These are phyloP conservation scores for Eimeria maxima DNA, from an alignment of 169 alveolate genomes.

Conservation along the genomic window DNA sequence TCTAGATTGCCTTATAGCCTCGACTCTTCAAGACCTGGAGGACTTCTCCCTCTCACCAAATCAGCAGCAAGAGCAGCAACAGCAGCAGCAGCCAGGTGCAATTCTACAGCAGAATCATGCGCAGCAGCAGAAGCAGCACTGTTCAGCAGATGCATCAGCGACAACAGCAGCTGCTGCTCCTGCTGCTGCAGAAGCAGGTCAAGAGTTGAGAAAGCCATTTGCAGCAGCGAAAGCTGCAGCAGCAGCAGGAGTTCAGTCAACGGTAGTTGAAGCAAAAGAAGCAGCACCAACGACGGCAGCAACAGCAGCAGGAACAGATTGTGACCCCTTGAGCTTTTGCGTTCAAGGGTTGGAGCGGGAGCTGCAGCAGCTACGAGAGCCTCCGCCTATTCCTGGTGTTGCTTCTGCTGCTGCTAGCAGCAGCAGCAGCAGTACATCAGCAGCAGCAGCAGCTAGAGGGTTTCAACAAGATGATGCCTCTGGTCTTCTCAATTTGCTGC, in stretches of 20 bases:
- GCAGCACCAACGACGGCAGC: background rate
- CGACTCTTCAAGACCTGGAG: background rate
- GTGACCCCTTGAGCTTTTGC: conserved; percentile 6
- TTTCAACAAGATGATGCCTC: background rate
- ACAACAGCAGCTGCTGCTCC: background rate
- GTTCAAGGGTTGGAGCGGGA: conserved; percentile 4
- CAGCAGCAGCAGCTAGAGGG: background rate
- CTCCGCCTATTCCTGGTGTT: background rate
- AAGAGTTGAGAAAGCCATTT: too few relatives aligned
- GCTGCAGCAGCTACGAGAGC: background rate
- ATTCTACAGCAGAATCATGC: too few relatives aligned
- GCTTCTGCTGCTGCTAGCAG: background rate
- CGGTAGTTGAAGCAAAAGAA: too few relatives aligned
- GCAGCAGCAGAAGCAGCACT: background rate
- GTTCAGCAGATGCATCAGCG: background rate
- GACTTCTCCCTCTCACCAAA: background rate
- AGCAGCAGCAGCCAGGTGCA: too few relatives aligned
- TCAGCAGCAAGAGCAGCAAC: too few relatives aligned
- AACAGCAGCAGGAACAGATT: background rate
- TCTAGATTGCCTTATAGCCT: conserved; percentile 3
- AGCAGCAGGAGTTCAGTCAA: too few relatives aligned
- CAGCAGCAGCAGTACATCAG: background rate
- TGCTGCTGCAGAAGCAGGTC: too few relatives aligned
- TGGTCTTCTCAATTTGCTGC: conserved; percentile 12
- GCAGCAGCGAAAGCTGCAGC: too few relatives aligned